Evolutionary conservation across 345 rosid species (phyloP), one percentile per base, ranked within the genome.

Genomic region (Camelina sativa): DNA sequence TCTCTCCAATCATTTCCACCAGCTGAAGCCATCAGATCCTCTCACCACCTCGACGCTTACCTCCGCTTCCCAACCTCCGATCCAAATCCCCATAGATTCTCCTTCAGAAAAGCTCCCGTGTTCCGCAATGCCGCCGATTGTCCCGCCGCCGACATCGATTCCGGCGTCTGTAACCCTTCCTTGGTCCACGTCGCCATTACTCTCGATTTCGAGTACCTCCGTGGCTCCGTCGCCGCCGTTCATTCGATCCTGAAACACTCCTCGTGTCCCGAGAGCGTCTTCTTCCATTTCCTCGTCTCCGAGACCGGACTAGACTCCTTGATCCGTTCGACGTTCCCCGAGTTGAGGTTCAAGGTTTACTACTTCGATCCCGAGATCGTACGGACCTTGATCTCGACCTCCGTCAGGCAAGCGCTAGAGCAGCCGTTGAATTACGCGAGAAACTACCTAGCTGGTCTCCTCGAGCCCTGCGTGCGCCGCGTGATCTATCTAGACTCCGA

Each of bases 181-280:
- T 52, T 94, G 40, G 91, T 91, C 32, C 98, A 94, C 70, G 95
- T 88, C 40, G 96, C 93, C 41, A 89, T 91, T 52, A 94, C 98
- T 16, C 97, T 94, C 3, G 98, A 94, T 48, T 85, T 85, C 30
- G 93, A 94, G 69, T 94, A 91, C 58, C 88, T 94, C 13, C 94
- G 98, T 3, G 98, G 98, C 65, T 94, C 97, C 16, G 77, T 94
- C 76, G 98, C 98, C n/a, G 98, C 97, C 46, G 95, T 94, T 0
- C 91, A 94, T 66, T 94, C 98, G 30, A 84, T 94, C 59, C 76
- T 94, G 44, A 96, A 79, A 70, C 89, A 91, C 63, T 82, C 98
- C 0, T 25, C 79, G 52, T 94, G 98, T 65, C 96, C 98, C 0
- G 97, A 86, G 84, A 84, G 75, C 50, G 79, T 94, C 41, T 94